phyloP scores from a whole-genome alignment of 106 monocot genomes.

The Dioscorea zingiberensis region DNA sequence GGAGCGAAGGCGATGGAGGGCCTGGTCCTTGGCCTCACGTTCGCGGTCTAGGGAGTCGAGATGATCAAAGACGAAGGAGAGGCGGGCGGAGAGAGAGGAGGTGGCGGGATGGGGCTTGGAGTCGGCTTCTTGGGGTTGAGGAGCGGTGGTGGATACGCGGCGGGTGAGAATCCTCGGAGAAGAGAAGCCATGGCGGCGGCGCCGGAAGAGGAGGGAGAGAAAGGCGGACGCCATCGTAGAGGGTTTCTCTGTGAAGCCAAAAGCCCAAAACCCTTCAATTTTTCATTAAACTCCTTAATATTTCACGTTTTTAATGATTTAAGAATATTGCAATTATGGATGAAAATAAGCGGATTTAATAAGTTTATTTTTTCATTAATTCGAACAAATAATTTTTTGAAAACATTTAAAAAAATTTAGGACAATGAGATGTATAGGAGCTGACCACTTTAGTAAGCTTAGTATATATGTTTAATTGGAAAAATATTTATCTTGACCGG shows the following conservation, averaged over 20 bases:
- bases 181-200: not conserved
- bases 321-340: too few species aligned
- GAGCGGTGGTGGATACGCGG: conserved; percentile 7
- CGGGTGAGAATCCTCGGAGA: not conserved
- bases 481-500: too few species aligned
- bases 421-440: too few species aligned
- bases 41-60: conserved; percentile 74
- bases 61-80: conserved; percentile 94
- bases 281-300: too few species aligned
- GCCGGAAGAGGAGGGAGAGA: conserved; percentile 4
- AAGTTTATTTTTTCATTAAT: too few species aligned
- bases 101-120: conserved; percentile 1
- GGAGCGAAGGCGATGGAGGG: conserved; percentile 78
- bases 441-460: too few species aligned
- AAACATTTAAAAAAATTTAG: too few species aligned
- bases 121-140: conserved; percentile 4
- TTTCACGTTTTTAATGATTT: too few species aligned
- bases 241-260: not conserved
- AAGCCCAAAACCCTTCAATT: not conserved
- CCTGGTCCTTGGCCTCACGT: conserved; percentile 49
- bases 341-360: too few species aligned
- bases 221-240: conserved; percentile 6
- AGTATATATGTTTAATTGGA: too few species aligned
- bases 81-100: conserved; percentile 79
- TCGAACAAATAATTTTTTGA: too few species aligned